Base-by-base conservation (phyloP, 176 grass and related monocot genomes). In the Zoysia japonica region DNA sequence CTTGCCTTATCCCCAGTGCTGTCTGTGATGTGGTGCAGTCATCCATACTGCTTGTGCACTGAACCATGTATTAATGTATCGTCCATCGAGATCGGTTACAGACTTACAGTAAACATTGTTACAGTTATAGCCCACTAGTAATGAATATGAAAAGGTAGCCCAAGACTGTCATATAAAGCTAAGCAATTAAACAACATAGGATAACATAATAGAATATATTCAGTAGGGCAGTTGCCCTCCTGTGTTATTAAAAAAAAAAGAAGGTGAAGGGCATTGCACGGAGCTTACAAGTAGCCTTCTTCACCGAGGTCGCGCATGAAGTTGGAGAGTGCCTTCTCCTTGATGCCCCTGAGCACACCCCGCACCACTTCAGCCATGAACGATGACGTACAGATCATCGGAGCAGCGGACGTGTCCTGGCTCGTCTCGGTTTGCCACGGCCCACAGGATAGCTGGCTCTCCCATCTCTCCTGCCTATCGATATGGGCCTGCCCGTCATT, bases 11-110 rank as follows among this genome's bases (percentile, higher is more conserved):
- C 96, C 11, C 92, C 90, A 12, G 96, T 99, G 79, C 64, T 93
- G 52, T 95, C 92, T 11, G 92, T 99, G 46, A 99, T 82, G 72
- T 82, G 55, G 68, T 95, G 92, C 53, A 95, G 84, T 92, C 96
- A 95, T 74, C 96, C 96, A 83, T 99, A 92, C 96, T 51, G 9
- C 17, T 3, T 5, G 6, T 50, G 4, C 42, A 55, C 9, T 41
- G 46, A 65, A 51, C 36, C 45, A 52, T 39, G 47, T 60, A 60
- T 9, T 28, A 28, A 3, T 38, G 28, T 28, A 28, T 28, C 28
- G 28, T 46, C 11, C 57, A 38, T 20, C 20, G 77, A 65, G 65
- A 80, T 52, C 5, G 5, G 14, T 51, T 68, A 35, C 20, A 68
- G 8, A 6, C 9, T 51, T 68, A 35, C 20, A 68, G 8, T 80